A percentile compares a stretch with the other conserved stretches of the same genome.
Evolutionary conservation across 805 yeast genomes (phyloP).

Genomic region (Wickerhamiella bombiphila): DNA sequence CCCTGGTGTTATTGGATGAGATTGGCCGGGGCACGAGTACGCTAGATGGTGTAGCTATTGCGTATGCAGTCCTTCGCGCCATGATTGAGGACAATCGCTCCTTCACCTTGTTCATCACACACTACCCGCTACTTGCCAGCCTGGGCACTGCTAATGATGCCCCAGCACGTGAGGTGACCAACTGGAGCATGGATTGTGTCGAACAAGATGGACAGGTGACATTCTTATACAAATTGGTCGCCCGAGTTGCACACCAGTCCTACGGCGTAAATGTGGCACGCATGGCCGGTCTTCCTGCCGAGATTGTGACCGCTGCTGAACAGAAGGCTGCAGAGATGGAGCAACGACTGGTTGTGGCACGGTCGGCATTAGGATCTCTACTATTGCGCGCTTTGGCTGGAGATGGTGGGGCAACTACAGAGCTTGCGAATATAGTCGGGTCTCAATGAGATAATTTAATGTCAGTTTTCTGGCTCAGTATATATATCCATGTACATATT

Average conservation of each 20-base stretch:
- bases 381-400: neutral
- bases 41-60: conserved; percentile 69
- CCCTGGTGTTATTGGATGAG: conserved; percentile 57
- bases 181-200: conserved; percentile 61
- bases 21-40: conserved; percentile 67
- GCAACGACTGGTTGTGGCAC: neutral
- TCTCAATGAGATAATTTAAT: no score
- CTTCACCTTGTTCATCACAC: conserved; percentile 67
- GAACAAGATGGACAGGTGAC: conserved; percentile 28
- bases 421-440: no score
- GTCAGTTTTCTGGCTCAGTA: no score
- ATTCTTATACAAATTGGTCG: conserved; percentile 37
- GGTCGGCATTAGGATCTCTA: neutral
- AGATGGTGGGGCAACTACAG: no score
- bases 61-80: conserved; percentile 54
- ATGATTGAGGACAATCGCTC: conserved; percentile 34
- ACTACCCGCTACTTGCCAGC: conserved; percentile 52
- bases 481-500: no score
- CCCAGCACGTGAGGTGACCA: conserved; percentile 33
- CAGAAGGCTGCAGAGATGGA: conserved; percentile 19
- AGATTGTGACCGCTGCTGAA: conserved; percentile 17
- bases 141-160: no score
- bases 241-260: conserved; percentile 44
- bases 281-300: conserved; percentile 40
- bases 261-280: conserved; percentile 80